These are phyloP conservation scores for Elaeis oleifera DNA, from an alignment of 202 grass and related monocot species.

Conservation along the genomic window DNA sequence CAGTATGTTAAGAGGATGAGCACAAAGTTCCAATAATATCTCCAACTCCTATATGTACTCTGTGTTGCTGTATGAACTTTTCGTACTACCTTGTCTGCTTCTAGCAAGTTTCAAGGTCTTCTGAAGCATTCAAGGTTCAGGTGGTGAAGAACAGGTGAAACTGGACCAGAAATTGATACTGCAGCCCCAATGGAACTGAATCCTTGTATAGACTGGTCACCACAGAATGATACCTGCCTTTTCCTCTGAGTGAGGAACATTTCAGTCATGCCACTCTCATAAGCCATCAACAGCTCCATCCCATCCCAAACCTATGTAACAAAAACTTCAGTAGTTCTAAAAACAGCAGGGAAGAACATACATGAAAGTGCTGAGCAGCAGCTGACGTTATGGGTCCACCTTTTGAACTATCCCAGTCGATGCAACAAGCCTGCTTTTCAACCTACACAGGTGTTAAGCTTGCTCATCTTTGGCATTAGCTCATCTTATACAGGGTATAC, in stretches of 20 bases:
- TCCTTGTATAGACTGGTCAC: constrained; percentile 35
- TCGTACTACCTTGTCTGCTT: constrained; percentile 53
- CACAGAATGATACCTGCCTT: constrained; percentile 38
- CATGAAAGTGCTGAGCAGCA: not conserved
- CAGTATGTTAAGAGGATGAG: constrained; percentile 73
- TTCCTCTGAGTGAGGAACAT: constrained; percentile 95
- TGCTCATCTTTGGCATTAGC: constrained; percentile 62
- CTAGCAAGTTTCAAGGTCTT: constrained; percentile 53
- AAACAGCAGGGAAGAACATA: not conserved
- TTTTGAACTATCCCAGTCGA: constrained; percentile 84
- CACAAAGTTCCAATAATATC: constrained; percentile 89
- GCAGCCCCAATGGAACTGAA: constrained; percentile 26
- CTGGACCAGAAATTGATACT: constrained; percentile 53
- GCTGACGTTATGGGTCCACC: constrained; percentile 27
- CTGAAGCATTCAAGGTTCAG: constrained; percentile 38
- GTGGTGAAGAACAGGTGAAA: constrained; percentile 50
- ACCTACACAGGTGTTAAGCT: constrained; percentile 45
- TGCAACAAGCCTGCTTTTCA: constrained; percentile 86
- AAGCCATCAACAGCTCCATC: constrained; percentile 92
- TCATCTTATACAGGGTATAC: constrained; percentile 82
- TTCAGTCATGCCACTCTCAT: constrained; percentile 92
- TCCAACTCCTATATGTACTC: constrained; percentile 69
- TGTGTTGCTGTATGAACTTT: constrained; percentile 37
- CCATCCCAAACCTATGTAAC: constrained; percentile 66
- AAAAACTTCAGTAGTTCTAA: constrained; percentile 7